These are phyloP conservation scores for Penicillium psychrofluorescens DNA, from an alignment of 495 filamentous ascomycete species.

Conservation along the genomic window DNA sequence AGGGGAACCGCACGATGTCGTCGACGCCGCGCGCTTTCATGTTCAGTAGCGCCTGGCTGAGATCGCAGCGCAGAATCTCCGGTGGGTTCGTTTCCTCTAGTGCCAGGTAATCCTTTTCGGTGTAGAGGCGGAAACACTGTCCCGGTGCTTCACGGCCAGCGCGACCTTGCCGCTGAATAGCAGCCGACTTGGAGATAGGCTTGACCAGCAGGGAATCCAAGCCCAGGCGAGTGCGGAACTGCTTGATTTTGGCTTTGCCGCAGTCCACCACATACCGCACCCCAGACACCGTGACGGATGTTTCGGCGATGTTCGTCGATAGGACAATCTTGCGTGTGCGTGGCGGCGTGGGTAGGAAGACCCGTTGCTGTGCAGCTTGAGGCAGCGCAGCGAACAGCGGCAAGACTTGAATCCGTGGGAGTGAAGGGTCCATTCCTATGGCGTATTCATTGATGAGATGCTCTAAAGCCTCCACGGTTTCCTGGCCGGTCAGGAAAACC, in stretches of 20 bases:
- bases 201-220: constrained; percentile 89
- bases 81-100: constrained; percentile 72
- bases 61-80: constrained; percentile 85
- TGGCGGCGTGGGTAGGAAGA: constrained; percentile 71
- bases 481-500: constrained; percentile 89
- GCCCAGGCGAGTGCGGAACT: constrained; percentile 76
- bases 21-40: constrained; percentile 90
- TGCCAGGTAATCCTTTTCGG: constrained; percentile 63
- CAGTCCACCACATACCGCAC: constrained; percentile 88
- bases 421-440: constrained; percentile 54
- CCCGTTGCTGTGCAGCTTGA: constrained; percentile 72
- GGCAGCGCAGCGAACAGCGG: constrained; percentile 68
- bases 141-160: constrained; percentile 89
- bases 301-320: constrained; percentile 96
- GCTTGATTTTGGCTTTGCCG: constrained; percentile 90
- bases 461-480: constrained; percentile 80
- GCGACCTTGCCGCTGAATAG: constrained; percentile 85
- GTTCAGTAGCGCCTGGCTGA: constrained; percentile 76
- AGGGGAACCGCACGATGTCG: constrained; percentile 75
- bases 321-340: constrained; percentile 83
- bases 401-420: constrained; percentile 69
- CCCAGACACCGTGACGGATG: constrained; percentile 91
- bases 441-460: constrained; percentile 75
- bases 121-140: constrained; percentile 86
- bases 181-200: constrained; percentile 86